Conservation (phyloP, 164 flowering plant species). For the Macadamia integrifolia region DNA sequence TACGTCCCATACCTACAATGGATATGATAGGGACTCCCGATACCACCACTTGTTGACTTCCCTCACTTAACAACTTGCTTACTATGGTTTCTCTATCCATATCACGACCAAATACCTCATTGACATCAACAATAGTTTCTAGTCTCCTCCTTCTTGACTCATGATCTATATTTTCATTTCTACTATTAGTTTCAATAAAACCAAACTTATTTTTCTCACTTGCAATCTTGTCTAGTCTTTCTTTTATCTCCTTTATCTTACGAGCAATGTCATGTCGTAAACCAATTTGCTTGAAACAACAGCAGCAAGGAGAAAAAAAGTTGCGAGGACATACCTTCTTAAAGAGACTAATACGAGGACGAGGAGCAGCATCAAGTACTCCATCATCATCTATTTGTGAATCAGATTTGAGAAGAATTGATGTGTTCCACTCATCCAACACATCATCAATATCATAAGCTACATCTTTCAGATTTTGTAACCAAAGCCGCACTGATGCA, state of each 20-base stretch:
- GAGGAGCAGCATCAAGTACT: too few relatives aligned
- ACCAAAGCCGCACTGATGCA: not conserved
- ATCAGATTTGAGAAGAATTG: too few relatives aligned
- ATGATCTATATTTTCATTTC: not conserved
- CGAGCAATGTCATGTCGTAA: not conserved
- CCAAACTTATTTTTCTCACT: not conserved
- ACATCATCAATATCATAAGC: not conserved
- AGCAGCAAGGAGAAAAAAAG: not conserved
- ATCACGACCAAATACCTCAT: not conserved
- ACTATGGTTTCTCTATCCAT: not conserved
- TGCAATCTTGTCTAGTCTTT: not conserved
- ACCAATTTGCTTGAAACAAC: not conserved
- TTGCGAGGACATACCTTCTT: not conserved
- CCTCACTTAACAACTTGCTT: not conserved
- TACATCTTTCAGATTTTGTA: not conserved
- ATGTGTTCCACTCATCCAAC: not conserved
- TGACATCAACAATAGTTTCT: not conserved
- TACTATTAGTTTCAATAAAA: not conserved
- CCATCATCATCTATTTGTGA: too few relatives aligned
- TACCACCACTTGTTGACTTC: not conserved
- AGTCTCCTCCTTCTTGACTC: not conserved
- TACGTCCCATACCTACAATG: not conserved
- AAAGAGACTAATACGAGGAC: too few relatives aligned
- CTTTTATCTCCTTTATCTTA: not conserved
- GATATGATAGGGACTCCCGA: not conserved